phyloP scores from a whole-genome alignment of 768 basidiomycete species.

The Macrolepiota albuminosa region DNA sequence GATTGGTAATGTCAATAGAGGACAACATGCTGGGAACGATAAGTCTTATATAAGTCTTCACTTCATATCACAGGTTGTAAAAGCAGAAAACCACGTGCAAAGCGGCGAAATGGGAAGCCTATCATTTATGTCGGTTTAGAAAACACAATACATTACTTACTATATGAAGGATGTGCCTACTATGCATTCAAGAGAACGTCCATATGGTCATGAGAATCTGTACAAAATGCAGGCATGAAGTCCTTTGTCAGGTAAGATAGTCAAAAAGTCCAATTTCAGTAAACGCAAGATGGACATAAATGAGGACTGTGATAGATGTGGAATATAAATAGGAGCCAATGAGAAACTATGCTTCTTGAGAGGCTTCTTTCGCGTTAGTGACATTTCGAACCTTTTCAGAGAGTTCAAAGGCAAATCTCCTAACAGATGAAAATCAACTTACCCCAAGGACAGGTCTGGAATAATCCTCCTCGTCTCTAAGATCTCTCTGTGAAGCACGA shows the following conservation, averaged over 20 bases:
- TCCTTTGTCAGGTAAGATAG: conserved; percentile 4
- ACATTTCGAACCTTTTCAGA: conserved; percentile 48
- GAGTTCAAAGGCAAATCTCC: not conserved
- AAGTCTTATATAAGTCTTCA: not conserved
- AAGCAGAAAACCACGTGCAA: not conserved
- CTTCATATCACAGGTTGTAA: not conserved
- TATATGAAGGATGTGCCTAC: conserved; percentile 5
- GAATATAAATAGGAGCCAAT: not conserved
- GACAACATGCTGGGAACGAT: not conserved
- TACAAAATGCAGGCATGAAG: conserved; percentile 7
- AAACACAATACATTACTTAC: conserved; percentile 9
- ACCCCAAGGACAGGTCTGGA: conserved; percentile 52
- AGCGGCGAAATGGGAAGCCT: not conserved
- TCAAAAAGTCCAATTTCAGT: conserved; percentile 7
- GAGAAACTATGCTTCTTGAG: conserved; percentile 20
- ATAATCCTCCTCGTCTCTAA: conserved; percentile 53
- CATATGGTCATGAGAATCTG: conserved; percentile 7
- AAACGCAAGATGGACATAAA: not conserved
- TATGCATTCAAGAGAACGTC: conserved; percentile 6
- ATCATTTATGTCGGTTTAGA: conserved; percentile 7
- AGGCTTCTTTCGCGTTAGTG: conserved; percentile 31
- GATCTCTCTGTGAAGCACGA: conserved; percentile 23
- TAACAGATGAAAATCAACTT: conserved; percentile 17
- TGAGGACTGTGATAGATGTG: not conserved
- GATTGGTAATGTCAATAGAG: conserved; percentile 19